Evolutionary conservation across 1,284 basidiomycete species (phyloP).

Genomic region (Cerioporus squamosus): DNA sequence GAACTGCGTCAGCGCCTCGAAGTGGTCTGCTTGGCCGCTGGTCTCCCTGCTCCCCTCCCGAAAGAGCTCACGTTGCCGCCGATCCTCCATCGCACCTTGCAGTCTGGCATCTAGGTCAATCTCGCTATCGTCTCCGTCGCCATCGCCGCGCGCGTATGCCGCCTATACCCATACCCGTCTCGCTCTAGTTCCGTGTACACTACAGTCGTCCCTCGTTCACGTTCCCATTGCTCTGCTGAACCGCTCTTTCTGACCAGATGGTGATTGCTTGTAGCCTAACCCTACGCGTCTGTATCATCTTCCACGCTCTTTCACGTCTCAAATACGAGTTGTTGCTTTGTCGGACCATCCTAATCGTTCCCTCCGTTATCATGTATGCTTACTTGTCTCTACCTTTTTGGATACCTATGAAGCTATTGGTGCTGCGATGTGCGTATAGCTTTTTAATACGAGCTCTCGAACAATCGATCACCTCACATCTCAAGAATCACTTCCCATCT

Average conservation of each 20-base stretch:
- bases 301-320: conserved; percentile 10
- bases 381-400: conserved; percentile 2
- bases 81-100: conserved; percentile 23
- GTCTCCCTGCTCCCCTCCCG: conserved; percentile 29
- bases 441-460: neutral
- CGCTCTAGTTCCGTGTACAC: conserved; percentile 2
- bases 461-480: no score
- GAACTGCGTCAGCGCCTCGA: conserved; percentile 33
- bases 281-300: conserved; percentile 17
- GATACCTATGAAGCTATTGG: neutral
- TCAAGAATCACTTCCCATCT: no score
- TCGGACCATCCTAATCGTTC: neutral
- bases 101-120: neutral
- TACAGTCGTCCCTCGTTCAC: conserved; percentile 6
- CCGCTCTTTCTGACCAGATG: conserved; percentile 9
- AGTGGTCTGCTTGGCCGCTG: conserved; percentile 30
- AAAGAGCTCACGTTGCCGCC: conserved; percentile 32
- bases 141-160: neutral
- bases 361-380: conserved; percentile 2
- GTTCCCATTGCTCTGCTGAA: conserved; percentile 5
- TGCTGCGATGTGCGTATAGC: neutral
- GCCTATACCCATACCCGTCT: neutral
- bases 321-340: neutral
- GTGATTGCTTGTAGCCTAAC: conserved; percentile 22
- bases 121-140: neutral